Conservation (phyloP, 1,284 basidiomycete species). For the Ustilago trichophora region DNA sequence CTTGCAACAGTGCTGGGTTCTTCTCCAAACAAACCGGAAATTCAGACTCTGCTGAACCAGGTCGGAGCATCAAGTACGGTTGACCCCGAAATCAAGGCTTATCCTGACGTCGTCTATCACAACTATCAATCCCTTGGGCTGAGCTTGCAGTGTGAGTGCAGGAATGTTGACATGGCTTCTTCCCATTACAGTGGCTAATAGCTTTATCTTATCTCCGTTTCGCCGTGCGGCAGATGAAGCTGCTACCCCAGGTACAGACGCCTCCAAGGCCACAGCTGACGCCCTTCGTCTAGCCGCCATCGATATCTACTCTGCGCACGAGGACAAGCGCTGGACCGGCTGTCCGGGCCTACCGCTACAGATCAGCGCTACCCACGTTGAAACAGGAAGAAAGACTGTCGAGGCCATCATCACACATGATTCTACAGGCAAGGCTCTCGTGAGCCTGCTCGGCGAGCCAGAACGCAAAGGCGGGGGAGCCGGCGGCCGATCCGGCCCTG, state of each 20-base stretch:
- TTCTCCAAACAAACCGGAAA: background rate
- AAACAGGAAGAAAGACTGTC: background rate
- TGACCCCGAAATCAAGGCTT: slow-evolving; percentile 19
- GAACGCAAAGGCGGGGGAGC: slow-evolving; percentile 39
- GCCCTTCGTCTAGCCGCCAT: slow-evolving; percentile 21
- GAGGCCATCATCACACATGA: slow-evolving; percentile 3
- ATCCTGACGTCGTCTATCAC: slow-evolving; percentile 32
- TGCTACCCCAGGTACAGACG: background rate
- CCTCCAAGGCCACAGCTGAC: slow-evolving; percentile 1
- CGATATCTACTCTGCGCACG: slow-evolving; percentile 34
- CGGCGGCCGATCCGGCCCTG: slow-evolving; percentile 25
- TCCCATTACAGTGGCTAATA: too few relatives aligned
- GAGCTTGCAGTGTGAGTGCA: slow-evolving; percentile 38
- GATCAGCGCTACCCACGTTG: background rate
- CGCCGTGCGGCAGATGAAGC: slow-evolving; percentile 24
- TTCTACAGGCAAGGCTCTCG: slow-evolving; percentile 27
- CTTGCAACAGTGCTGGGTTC: slow-evolving; percentile 5
- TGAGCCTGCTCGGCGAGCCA: slow-evolving; percentile 29
- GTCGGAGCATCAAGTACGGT: background rate
- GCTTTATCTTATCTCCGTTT: too few relatives aligned
- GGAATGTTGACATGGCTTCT: too few relatives aligned
- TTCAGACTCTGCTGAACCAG: slow-evolving; percentile 10
- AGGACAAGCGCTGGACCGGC: slow-evolving; percentile 19
- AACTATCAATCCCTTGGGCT: slow-evolving; percentile 25
- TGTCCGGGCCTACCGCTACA: slow-evolving; percentile 21